Evolutionary conservation across 1,284 basidiomycete species (phyloP), one percentile per base, ranked within the genome.

Genomic region (Cryptococcus jaspeensis): DNA sequence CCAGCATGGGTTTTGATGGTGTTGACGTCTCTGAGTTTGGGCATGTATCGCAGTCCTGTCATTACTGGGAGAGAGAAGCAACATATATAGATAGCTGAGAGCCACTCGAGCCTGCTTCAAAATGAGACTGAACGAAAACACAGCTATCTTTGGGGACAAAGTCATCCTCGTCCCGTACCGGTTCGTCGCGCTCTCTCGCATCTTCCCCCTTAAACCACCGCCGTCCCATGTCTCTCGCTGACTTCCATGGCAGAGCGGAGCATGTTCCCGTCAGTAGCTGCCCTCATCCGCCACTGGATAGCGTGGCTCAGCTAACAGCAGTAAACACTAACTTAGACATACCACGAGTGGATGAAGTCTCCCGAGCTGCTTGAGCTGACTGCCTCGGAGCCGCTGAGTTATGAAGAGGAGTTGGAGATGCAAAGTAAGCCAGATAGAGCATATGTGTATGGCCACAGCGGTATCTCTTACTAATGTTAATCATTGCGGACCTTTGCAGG

Each of bases 401-500:
- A 93, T 11, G 86, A 89, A 52, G 85, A 95, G 70, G 95, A 97
- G 70, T 87, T 88, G 62, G 87, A 88, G 20, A 97, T 98, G 93
- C 93, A 97, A 75, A 80, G 91, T 92, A 68, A 55, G 85, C 79
- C 11, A 23, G 8, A 23, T 18, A 36, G 48, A 28, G 13, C 2
- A 35, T 46, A 38, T 7, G 18, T 3, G 5, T 15, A 4, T 15
- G 20, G 15, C 23, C n/a, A 50, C 6, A 5, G 36, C 8, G 22
- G 38, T 13, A 13, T 22, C 2, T 25, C 20, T 2, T 25, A n/a
- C 28, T 13, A 25, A 35, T 32, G n/a, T 13, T 25, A n/a, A 22
- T 22, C 15, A 35, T 15, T 39, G 50, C 15, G 15, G 16, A 8
- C 43, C 36, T 23, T 40, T 51, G 45, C 48, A 20, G n/a, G 12